phyloP scores from a whole-genome alignment of 192 early-diverging fungal genomes.

The Chytriomyces sp. region DNA sequence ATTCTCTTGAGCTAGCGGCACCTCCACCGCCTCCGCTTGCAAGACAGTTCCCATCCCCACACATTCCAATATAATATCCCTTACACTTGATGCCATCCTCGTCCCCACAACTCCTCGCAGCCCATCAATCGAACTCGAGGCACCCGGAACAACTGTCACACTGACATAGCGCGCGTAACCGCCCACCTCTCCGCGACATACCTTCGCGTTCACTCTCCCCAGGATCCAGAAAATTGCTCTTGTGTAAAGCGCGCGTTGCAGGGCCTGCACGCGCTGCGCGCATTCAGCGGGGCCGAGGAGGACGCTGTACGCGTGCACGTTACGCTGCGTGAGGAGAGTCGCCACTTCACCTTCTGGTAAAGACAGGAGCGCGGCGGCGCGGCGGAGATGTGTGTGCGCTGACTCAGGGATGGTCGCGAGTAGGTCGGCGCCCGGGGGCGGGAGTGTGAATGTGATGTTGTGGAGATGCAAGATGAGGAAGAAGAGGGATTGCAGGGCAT shows the following conservation, averaged over 20 bases:
- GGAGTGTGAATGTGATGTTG: neutral
- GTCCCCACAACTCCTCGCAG: neutral
- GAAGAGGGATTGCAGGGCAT: neutral
- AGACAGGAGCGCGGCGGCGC: neutral
- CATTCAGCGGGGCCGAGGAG: conserved; percentile 77
- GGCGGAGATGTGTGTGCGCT: neutral
- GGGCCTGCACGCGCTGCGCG: conserved; percentile 70
- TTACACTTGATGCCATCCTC: neutral
- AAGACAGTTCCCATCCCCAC: neutral
- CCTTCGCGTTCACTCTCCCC: conserved; percentile 75
- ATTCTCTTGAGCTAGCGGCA: neutral
- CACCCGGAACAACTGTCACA: neutral
- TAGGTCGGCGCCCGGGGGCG: neutral
- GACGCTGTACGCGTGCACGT: conserved; percentile 60
- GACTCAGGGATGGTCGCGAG: neutral
- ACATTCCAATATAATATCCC: neutral
- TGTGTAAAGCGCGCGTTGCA: conserved; percentile 74
- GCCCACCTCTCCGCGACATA: conserved; percentile 3
- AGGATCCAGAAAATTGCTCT: conserved; percentile 76
- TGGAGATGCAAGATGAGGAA: neutral
- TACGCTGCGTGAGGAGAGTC: neutral
- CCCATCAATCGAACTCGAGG: neutral
- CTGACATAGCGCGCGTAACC: conserved; percentile 1
- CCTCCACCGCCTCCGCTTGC: neutral
- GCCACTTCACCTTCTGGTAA: neutral